A percentile compares a stretch with the other conserved stretches of the same genome.
These are phyloP conservation scores for Trametes elegans DNA, from an alignment of 768 basidiomycete species.

Conservation along the genomic window DNA sequence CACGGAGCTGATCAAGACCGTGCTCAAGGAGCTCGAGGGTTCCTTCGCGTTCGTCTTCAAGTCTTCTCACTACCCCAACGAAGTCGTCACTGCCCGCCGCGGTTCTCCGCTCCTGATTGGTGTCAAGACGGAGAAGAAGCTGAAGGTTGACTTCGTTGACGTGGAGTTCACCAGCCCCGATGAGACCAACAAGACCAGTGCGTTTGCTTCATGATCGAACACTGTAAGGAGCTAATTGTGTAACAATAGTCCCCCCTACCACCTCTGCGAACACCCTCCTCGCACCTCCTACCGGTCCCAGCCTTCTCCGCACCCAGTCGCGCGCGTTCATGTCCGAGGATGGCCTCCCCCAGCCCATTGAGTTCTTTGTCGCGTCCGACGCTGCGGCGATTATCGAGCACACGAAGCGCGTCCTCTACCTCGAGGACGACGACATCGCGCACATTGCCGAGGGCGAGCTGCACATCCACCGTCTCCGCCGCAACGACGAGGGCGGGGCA, in stretches of 20 bases:
- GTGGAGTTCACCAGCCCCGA: constrained; percentile 89
- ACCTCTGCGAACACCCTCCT: constrained; percentile 62
- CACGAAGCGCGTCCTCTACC: constrained; percentile 97
- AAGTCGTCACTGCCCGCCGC: constrained; percentile 93
- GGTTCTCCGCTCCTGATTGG: constrained; percentile 96
- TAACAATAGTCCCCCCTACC: constrained; percentile 27
- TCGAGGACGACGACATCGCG: constrained; percentile 98
- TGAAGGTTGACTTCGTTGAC: constrained; percentile 99
- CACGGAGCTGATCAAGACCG: constrained; percentile 90
- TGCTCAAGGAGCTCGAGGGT: constrained; percentile 96
- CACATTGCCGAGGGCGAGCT: constrained; percentile 97
- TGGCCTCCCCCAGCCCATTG: constrained; percentile 97
- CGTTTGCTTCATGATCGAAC: constrained; percentile 20
- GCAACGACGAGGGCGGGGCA: constrained; percentile 67
- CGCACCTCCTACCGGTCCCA: constrained; percentile 66
- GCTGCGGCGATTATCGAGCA: constrained; percentile 96
- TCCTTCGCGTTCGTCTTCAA: constrained; percentile 99
- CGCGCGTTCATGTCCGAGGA: constrained; percentile 99
- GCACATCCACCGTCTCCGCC: constrained; percentile 96
- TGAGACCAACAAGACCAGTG: constrained; percentile 44
- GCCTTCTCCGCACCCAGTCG: constrained; percentile 90
- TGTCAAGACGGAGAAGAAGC: constrained; percentile 99
- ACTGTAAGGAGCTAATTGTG: not conserved
- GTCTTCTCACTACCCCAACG: constrained; percentile 91
- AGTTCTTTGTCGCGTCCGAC: constrained; percentile 99